phyloP scores from a whole-genome alignment of 2,329 filamentous ascomycete genomes.

The Venturia nashicola region DNA sequence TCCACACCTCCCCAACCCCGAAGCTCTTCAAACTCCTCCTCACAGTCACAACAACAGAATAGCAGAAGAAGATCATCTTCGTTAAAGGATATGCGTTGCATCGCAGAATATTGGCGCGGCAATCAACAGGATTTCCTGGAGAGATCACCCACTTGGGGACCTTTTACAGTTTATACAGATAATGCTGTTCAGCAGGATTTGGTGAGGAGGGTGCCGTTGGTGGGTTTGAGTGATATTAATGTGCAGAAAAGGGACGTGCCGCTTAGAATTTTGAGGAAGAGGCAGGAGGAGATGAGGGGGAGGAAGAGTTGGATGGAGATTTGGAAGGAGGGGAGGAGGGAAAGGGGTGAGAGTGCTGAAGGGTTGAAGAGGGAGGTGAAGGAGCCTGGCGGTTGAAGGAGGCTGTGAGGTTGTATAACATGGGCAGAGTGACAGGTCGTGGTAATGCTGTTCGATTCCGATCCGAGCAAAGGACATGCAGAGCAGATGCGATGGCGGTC shows the following conservation, averaged over 20 bases:
- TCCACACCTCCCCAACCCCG: neutral
- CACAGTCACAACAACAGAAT: neutral
- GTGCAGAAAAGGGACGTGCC: neutral
- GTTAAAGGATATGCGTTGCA: slow-evolving; percentile 3
- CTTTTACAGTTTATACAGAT: neutral
- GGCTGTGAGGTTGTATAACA: neutral
- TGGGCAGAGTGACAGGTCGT: neutral
- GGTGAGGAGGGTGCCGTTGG: slow-evolving; percentile 4
- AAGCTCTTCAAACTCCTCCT: neutral
- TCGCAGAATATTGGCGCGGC: slow-evolving; percentile 5
- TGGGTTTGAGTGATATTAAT: slow-evolving; percentile 8
- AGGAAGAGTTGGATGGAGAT: neutral
- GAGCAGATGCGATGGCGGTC: neutral
- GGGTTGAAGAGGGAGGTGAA: neutral
- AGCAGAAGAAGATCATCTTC: neutral
- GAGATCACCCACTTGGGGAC: slow-evolving; percentile 3
- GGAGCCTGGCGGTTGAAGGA: neutral
- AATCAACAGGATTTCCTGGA: slow-evolving; percentile 7
- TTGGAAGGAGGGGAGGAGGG: neutral
- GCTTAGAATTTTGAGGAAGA: slow-evolving; percentile 1
- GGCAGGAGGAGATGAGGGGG: slow-evolving; percentile 1
- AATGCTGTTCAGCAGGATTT: slow-evolving; percentile 8
- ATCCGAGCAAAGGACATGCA: too few species aligned
- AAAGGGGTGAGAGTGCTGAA: neutral
- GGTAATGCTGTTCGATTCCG: too few species aligned